Base-by-base conservation (phyloP, 768 basidiomycete genomes). In the Lactarius vividus region DNA sequence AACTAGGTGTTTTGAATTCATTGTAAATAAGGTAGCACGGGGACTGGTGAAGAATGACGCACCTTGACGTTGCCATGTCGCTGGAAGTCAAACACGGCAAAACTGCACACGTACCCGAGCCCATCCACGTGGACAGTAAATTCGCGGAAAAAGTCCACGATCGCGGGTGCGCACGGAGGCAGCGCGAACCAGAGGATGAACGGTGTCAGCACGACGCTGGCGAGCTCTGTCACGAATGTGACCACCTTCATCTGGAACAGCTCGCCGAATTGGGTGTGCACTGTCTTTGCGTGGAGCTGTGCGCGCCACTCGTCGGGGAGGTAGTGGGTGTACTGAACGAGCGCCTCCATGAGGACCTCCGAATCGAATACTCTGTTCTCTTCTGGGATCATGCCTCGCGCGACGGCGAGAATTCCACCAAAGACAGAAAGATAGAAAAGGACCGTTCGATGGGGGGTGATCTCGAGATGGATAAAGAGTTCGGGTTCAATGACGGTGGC, bases 21-120 rank as follows among this genome's bases (percentile, higher is more conserved):
- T 40, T 23, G 20, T n/a, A 55, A 40, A 54, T 33, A 13, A 52
- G 18, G 26, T 9, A 3, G n/a, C n/a, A 23, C 33, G 9, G 8
- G n/a, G 10, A 26, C 4, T 28, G 11, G 10, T 5, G 6, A 31
- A 20, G 26, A 42, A 23, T 4, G 29, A 75, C 83, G 59, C 61
- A 91, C 90, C 82, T 91, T 94, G 74, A 94, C 83, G 74, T 96
- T 96, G 0, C 95, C 94, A 68, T 97, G 94, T 62, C 94, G 79
- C 78, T 94, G 88, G 75, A 99, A 98, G 75, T 98, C 96, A 74
- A 99, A 99, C 66, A 96, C 96, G 3, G 97, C 97, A 76, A 98
- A 99, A 63, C 92, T 95, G 74, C 97, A 98, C 23, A 99, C 92
- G 72, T 97, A 96, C 5, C 97, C 97, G 2, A 97, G 83, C 0